Base-by-base conservation (phyloP, 257 asterid species). In the Solanum acaule region DNA sequence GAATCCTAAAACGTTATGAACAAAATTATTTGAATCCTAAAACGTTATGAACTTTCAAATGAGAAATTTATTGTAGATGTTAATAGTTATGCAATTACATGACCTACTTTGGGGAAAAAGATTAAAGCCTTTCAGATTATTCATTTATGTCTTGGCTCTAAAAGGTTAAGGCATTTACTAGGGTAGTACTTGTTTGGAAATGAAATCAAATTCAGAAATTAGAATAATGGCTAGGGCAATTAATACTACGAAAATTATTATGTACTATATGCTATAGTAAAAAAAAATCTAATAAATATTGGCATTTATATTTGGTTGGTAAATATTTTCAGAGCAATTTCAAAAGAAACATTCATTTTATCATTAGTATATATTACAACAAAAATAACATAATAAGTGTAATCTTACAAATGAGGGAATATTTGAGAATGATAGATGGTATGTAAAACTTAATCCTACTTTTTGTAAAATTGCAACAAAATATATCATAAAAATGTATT, bases 111-210 rank as follows among this genome's bases (percentile, higher is more conserved):
- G 25, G 67, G 67, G 5, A 6, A 79, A 77, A 78, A 12, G 67
- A 27, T 61, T 25, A 79, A 40, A 2, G 33, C 29, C n/a, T 46
- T 81, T 81, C 3, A 22, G 40, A n/a, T 46, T 29, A 23, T 12
- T 15, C 38, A 81, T 8, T 76, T n/a, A 44, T 27, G 85, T 15
- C 67, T 79, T 27, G 6, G 68, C 27, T 46, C 25, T 27, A 81
- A 4, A 35, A 79, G 85, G 65, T 40, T 1, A 79, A 9, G 40
- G 16, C 42, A 46, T 79, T 79, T 44, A 79, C 38, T 81, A 29
- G 42, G 68, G 34, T 81, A 44, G 68, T 15, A 81, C 68, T 81
- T 16, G 40, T 44, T 81, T 81, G 86, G 67, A 81, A 29, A n/a
- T 46, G 68, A 81, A 81, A 46, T 27, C 2, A 81, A 81, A 46